Base-by-base conservation (phyloP, 2,329 filamentous ascomycete genomes). In the Tolypocladium paradoxum region DNA sequence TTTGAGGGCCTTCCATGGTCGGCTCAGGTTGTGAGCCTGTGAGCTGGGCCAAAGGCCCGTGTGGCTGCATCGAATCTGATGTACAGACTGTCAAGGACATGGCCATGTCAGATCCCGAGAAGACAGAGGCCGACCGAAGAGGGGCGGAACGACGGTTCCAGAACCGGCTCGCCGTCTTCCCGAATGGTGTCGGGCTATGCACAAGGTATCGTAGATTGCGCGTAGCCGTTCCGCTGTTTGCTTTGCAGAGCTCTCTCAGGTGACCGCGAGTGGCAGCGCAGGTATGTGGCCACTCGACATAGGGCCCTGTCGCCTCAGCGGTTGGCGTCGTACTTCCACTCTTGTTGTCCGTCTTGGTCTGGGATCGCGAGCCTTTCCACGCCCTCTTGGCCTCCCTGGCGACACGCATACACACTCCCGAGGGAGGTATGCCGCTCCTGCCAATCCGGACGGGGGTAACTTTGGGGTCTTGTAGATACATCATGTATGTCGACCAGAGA, bases 391-490 rank as follows among this genome's bases (percentile, higher is more conserved):
- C 78, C 61, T 84, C 81, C 57, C 83, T 75, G n/a, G 83, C 79
- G 38, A 87, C 83, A 47, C 83, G 79, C 60, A 78, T 65, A 60
- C 81, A 84, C 11, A 86, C 82, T 18, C 83, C 83, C 45, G 82
- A 74, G 3, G 83, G 83, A 8, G 83, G 83, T 29, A 86, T 77
- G 53, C 78, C 76, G 61, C 79, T 82, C 61, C 82, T 83, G 55
- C 81, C 78, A 53, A 84, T 74, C 50, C 80, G 76, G 56, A 87
- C 81, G 0, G 83, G 83, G 1, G 83, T 87, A 3, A 85, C 81
- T 49, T 80, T 82, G 47, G 83, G 82, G 59, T 87, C 83, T 62
- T 84, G 79, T 40, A 86, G 69, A 60, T 86, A 87, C 51, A 83
- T 70, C 54, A 78, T 69, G 62, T 85, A 87, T 1, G 79, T 84